Conservation (phyloP, 352 stramenopile species). For the Globisporangium radiosum region DNA sequence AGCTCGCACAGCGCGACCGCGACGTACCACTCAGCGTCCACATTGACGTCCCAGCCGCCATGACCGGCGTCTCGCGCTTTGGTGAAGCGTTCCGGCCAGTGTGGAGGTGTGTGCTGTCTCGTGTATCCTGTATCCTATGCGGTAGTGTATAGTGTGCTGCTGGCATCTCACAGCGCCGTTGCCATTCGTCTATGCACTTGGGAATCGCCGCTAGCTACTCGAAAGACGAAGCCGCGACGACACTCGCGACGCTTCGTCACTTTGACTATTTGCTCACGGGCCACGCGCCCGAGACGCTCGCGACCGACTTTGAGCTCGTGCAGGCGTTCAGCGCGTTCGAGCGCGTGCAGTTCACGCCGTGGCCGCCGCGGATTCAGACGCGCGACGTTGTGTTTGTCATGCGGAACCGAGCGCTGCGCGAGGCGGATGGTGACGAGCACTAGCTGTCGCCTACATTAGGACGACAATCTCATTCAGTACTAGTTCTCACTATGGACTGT, state of each 20-base stretch:
- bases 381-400: constrained; percentile 47
- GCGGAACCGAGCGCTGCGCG: constrained; percentile 25
- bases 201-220: constrained; percentile 40
- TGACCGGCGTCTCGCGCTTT: constrained; percentile 92
- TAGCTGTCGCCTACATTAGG: too few relatives aligned
- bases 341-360: constrained; percentile 21
- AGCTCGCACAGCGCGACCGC: constrained; percentile 25
- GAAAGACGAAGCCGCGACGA: constrained; percentile 61
- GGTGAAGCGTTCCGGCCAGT: constrained; percentile 57
- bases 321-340: constrained; percentile 42
- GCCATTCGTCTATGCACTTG: not conserved
- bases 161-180: not conserved
- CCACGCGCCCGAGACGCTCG: constrained; percentile 24
- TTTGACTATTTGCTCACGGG: constrained; percentile 71
- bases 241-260: constrained; percentile 27
- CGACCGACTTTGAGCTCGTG: constrained; percentile 41
- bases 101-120: constrained; percentile 44
- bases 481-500: too few relatives aligned
- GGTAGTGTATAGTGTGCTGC: too few relatives aligned
- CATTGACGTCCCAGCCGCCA: constrained; percentile 91
- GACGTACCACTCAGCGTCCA: constrained; percentile 54
- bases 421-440: too few relatives aligned
- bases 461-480: too few relatives aligned
- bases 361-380: constrained; percentile 43
- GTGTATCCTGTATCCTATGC: not conserved